A percentile compares a stretch with the other conserved stretches of the same genome.
Conservation (phyloP, 306 rosid species). For the Casuarina glauca region DNA sequence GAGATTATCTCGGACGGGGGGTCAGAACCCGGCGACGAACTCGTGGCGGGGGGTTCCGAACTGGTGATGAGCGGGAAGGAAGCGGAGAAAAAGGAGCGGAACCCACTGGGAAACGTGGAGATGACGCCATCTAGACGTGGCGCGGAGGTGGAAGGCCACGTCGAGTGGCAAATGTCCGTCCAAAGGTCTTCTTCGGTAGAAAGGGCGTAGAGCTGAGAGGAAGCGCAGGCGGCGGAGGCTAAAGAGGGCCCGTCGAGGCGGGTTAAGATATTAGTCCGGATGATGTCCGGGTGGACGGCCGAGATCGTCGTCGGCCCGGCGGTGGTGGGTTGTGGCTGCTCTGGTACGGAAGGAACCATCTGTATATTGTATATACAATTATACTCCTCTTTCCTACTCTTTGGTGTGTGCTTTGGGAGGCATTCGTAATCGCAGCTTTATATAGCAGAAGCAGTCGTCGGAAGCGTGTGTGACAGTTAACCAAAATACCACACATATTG, state of each 20-base stretch:
- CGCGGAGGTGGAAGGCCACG: constrained; percentile 69
- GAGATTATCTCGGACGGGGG: constrained; percentile 47
- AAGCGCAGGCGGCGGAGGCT: constrained; percentile 56
- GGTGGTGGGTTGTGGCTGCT: not conserved
- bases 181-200: constrained; percentile 46
- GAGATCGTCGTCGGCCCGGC: constrained; percentile 41
- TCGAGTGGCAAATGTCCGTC: constrained; percentile 53
- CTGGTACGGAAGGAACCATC: constrained; percentile 18
- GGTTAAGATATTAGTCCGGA: constrained; percentile 61
- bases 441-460: not conserved
- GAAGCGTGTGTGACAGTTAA: not conserved
- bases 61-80: constrained; percentile 38
- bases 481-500: not conserved
- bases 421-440: not conserved
- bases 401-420: not conserved
- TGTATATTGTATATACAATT: not conserved
- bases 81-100: constrained; percentile 67
- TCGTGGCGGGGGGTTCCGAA: not conserved
- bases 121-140: constrained; percentile 52
- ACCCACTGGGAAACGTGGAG: constrained; percentile 44
- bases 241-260: constrained; percentile 71
- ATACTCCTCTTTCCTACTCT: not conserved
- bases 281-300: constrained; percentile 53
- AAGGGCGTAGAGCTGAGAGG: constrained; percentile 50
- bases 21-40: not conserved